Evolutionary conservation across 257 asterid genomes (phyloP), one percentile per base, ranked within the genome.

Genomic region (Rauvolfia tetraphylla): DNA sequence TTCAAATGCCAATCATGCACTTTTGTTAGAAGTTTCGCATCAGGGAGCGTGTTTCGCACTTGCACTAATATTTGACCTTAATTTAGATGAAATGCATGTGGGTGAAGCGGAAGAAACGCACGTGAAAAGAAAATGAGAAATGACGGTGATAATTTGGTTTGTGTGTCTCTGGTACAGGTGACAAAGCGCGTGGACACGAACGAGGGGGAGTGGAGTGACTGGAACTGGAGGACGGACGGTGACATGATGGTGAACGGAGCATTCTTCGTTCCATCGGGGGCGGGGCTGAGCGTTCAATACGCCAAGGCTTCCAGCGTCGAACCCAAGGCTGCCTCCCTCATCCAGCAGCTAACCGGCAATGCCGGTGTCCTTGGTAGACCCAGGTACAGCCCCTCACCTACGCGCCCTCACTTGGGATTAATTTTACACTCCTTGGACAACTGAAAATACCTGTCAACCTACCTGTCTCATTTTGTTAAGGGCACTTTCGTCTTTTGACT

Each of bases 201-300:
- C 5, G 90, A 91, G 76, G 86, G 83, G 74, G 93, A 83, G 42
- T 93, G 98, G 97, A 80, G 84, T 14, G 84, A 68, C 38, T 93
- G 98, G 97, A 93, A 91, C 70, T 93, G 98, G 98, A 91, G 95
- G 86, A 86, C 98, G 2, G 86, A 87, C 5, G 97, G 93, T 33
- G 98, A 93, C 80, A 57, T 87, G 71, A 5, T 93, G 89, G 92
- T 85, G 31, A 93, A 93, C 48, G 98, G 97, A n/a, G 98, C 98
- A 6, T 91, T 86, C 81, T 93, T 93, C 42, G 97, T 93, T 25
- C 90, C 96, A 34, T 93, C 98, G 0, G 98, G 97, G 12, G 91
- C 79, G 39, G 96, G 96, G 54, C 84, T 85, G 31, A 83, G 80
- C 48, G 36, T 82, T 82, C 90, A 86, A n/a, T 88, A 88, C 48